These are phyloP conservation scores for Penicilliopsis zonata DNA, from an alignment of 495 filamentous ascomycete genomes.

Conservation along the genomic window DNA sequence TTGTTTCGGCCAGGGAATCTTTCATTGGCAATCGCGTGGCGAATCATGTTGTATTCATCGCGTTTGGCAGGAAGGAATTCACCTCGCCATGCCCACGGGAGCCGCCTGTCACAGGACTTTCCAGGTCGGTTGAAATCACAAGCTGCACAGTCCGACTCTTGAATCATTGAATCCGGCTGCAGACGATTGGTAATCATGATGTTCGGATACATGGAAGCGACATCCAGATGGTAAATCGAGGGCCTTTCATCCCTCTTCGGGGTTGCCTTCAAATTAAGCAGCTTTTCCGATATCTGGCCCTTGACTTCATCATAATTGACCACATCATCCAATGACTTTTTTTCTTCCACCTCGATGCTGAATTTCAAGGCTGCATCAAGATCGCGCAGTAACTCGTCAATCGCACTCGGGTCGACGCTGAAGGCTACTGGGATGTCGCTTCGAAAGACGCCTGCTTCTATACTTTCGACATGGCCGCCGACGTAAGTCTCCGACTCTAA, in stretches of 20 bases:
- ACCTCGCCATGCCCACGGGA: slow-evolving; percentile 98
- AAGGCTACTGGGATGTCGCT: slow-evolving; percentile 93
- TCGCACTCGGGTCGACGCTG: slow-evolving; percentile 68
- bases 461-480: slow-evolving; percentile 97
- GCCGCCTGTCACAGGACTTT: slow-evolving; percentile 87
- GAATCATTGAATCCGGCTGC: slow-evolving; percentile 95
- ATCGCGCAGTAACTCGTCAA: slow-evolving; percentile 80
- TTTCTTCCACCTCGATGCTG: slow-evolving; percentile 86
- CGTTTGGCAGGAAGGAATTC: slow-evolving; percentile 93
- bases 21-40: slow-evolving; percentile 85
- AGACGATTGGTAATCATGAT: slow-evolving; percentile 99
- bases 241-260: slow-evolving; percentile 75
- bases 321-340: slow-evolving; percentile 84
- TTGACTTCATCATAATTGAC: slow-evolving; percentile 90
- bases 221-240: slow-evolving; percentile 95
- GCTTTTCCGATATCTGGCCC: slow-evolving; percentile 60
- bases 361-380: slow-evolving; percentile 87
- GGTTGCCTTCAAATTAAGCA: slow-evolving; percentile 64
- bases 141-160: slow-evolving; percentile 89
- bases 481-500: slow-evolving; percentile 97
- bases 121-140: slow-evolving; percentile 98
- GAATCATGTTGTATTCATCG: slow-evolving; percentile 99
- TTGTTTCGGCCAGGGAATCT: slow-evolving; percentile 68
- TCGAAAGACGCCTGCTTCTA: slow-evolving; percentile 95
- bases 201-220: slow-evolving; percentile 99